These are phyloP conservation scores for Cubamyces sp. DNA, from an alignment of 768 basidiomycete species.

Conservation along the genomic window DNA sequence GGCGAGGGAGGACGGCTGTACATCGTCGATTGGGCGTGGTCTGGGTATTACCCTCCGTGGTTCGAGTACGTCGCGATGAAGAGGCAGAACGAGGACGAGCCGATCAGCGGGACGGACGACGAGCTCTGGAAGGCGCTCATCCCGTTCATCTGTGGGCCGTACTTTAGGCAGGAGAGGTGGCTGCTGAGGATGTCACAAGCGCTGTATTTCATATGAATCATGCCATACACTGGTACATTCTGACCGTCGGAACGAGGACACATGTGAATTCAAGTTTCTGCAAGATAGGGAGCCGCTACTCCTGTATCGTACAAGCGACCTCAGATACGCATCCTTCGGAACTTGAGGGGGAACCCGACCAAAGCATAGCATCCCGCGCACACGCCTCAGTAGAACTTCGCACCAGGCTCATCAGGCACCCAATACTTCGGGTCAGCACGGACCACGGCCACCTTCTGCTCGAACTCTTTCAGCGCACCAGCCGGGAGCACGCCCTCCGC, in stretches of 20 bases:
- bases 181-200: neutral
- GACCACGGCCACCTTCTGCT: neutral
- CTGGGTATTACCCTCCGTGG: conserved; percentile 37
- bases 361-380: too few relatives aligned
- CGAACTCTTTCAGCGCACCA: neutral
- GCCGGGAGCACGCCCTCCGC: neutral
- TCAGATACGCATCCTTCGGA: too few relatives aligned
- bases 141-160: conserved; percentile 19
- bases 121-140: conserved; percentile 11
- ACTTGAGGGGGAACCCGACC: too few relatives aligned
- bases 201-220: neutral
- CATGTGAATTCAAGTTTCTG: too few relatives aligned
- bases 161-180: conserved; percentile 13
- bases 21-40: conserved; percentile 38
- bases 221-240: too few relatives aligned
- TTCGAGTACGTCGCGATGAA: conserved; percentile 20
- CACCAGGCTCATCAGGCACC: conserved; percentile 2
- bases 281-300: too few relatives aligned
- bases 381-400: neutral
- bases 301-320: too few relatives aligned
- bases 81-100: conserved; percentile 1
- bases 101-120: conserved; percentile 10
- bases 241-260: too few relatives aligned
- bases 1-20: conserved; percentile 35
- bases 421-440: conserved; percentile 1